These are phyloP conservation scores for Podospora fimiseda DNA, from an alignment of 495 filamentous ascomycete genomes.

Conservation along the genomic window DNA sequence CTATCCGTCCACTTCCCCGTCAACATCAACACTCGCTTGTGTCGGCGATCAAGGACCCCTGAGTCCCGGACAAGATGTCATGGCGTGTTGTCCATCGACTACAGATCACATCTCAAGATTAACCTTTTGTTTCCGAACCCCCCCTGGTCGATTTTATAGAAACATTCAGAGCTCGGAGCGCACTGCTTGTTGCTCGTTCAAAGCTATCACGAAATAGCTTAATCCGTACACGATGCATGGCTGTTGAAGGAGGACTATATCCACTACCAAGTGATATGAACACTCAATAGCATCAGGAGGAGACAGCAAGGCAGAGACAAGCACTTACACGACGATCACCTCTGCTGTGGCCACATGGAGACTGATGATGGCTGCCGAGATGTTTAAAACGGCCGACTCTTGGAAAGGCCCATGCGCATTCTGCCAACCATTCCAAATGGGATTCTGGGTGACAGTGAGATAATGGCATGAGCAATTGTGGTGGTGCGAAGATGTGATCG, in stretches of 20 bases:
- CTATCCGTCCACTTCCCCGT: constrained; percentile 26
- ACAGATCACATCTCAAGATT: constrained; percentile 24
- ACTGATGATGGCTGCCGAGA: constrained; percentile 7
- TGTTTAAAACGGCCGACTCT: constrained; percentile 11
- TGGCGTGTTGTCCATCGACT: constrained; percentile 2
- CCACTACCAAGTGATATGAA: too few relatives aligned
- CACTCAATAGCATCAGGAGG: too few relatives aligned
- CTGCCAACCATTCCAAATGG: neutral
- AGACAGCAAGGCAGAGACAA: too few relatives aligned
- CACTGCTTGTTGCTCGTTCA: neutral
- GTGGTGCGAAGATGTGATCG: constrained; percentile 15
- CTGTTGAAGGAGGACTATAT: too few relatives aligned
- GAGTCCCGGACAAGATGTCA: constrained; percentile 7
- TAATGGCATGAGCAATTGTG: constrained; percentile 8
- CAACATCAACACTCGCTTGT: constrained; percentile 22
- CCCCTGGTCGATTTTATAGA: constrained; percentile 23
- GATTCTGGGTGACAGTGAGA: too few relatives aligned
- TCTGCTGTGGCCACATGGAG: constrained; percentile 7
- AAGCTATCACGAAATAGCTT: neutral
- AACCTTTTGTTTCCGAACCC: constrained; percentile 33
- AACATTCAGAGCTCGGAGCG: constrained; percentile 17
- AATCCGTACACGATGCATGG: too few relatives aligned
- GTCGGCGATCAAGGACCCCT: constrained; percentile 24
- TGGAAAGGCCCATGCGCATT: constrained; percentile 11
- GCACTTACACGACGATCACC: too few relatives aligned